A percentile compares a stretch with the other conserved stretches of the same genome.
Conservation (phyloP, 2,329 filamentous ascomycete species). For the Cercospora janseana region DNA sequence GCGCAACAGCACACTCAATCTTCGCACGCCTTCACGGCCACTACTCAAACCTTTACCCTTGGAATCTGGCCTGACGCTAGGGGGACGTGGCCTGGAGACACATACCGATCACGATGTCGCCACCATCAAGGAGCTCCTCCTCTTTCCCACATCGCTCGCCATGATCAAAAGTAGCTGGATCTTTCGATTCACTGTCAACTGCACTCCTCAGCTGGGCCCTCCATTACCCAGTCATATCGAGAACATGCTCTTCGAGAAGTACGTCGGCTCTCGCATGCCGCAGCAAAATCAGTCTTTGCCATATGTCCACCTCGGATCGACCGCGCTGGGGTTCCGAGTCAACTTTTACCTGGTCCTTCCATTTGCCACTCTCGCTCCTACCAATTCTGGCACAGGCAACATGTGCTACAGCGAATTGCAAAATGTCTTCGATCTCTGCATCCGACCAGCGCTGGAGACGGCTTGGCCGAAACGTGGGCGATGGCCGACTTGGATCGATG, state of each 20-base stretch:
- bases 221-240: conserved; percentile 20
- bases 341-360: conserved; percentile 28
- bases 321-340: conserved; percentile 24
- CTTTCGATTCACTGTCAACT: conserved; percentile 26
- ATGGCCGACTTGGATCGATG: conserved; percentile 24
- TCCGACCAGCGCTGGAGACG: conserved; percentile 22
- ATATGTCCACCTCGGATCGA: conserved; percentile 26
- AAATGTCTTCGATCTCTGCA: conserved; percentile 20
- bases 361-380: conserved; percentile 10
- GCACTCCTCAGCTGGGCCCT: conserved; percentile 26
- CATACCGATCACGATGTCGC: conserved; percentile 21
- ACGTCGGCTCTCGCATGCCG: conserved; percentile 17
- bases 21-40: conserved; percentile 14
- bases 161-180: conserved; percentile 25
- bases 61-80: conserved; percentile 24
- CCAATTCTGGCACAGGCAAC: conserved; percentile 14
- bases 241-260: conserved; percentile 22
- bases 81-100: conserved; percentile 19
- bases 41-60: conserved; percentile 16
- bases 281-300: conserved; percentile 22
- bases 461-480: conserved; percentile 21
- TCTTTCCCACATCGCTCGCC: conserved; percentile 25
- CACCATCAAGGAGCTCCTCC: conserved; percentile 21
- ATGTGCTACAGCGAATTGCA: conserved; percentile 21
- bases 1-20: conserved; percentile 13